These are phyloP conservation scores for Venturia pyrina DNA, from an alignment of 2,329 filamentous ascomycete species.

Conservation along the genomic window DNA sequence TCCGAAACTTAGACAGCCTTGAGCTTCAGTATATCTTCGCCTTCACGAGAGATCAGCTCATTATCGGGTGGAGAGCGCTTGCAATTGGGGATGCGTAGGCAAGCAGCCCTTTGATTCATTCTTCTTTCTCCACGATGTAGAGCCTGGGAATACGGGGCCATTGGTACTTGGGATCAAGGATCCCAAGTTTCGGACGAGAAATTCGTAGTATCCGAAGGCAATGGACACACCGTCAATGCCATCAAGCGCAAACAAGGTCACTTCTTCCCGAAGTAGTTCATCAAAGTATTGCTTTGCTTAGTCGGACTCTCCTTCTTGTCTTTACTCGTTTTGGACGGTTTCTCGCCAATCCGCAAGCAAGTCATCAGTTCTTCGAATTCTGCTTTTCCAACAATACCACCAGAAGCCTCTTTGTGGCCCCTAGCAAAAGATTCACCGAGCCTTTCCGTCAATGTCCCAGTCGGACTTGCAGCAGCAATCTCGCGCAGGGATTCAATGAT, in stretches of 20 bases:
- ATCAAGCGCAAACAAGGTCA: neutral
- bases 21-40: no score
- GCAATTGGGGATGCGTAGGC: no score
- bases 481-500: constrained; percentile 50
- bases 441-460: constrained; percentile 33
- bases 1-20: no score
- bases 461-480: constrained; percentile 33
- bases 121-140: no score
- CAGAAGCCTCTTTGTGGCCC: constrained; percentile 58
- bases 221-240: no score
- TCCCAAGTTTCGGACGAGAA: no score
- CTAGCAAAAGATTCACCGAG: constrained; percentile 55
- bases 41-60: no score
- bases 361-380: constrained; percentile 57
- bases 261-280: constrained; percentile 43
- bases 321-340: constrained; percentile 30
- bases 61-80: no score
- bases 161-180: no score
- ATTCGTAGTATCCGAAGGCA: no score
- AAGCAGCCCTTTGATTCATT: no score
- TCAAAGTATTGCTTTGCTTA: constrained; percentile 44
- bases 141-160: no score
- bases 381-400: constrained; percentile 49
- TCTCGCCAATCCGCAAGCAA: constrained; percentile 49
- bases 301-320: constrained; percentile 22